Evolutionary conservation across 768 basidiomycete genomes (phyloP).

Genomic region (Fomitopsis serialis): DNA sequence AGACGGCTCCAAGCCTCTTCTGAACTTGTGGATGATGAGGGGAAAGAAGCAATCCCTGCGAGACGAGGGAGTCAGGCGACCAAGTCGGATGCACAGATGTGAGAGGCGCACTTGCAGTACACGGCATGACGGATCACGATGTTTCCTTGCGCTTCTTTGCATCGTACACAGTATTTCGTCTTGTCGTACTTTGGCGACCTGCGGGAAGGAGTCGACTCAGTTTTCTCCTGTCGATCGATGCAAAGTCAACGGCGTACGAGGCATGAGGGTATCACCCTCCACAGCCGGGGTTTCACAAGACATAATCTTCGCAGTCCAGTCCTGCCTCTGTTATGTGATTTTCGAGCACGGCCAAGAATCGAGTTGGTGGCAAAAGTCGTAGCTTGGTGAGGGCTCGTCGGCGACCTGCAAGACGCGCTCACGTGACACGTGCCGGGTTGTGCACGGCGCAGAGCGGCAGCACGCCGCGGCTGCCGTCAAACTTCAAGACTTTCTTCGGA

Average conservation of each 20-base stretch:
- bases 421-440: too few species aligned
- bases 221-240: neutral
- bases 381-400: too few species aligned
- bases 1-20: constrained; percentile 55
- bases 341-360: too few species aligned
- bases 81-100: neutral
- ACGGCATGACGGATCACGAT: constrained; percentile 75
- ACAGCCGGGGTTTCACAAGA: constrained; percentile 58
- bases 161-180: constrained; percentile 65
- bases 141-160: constrained; percentile 59
- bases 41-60: constrained; percentile 62
- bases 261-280: constrained; percentile 62
- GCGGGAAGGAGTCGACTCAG: neutral
- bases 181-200: constrained; percentile 71
- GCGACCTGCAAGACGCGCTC: too few species aligned
- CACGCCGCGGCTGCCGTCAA: too few species aligned
- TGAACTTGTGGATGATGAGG: constrained; percentile 58
- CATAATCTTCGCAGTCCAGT: constrained; percentile 12
- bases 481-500: too few species aligned
- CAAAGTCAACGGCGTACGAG: constrained; percentile 38
- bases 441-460: too few species aligned
- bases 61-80: neutral
- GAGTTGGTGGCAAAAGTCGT: too few species aligned
- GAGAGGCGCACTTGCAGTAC: constrained; percentile 67
- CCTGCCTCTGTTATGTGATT: too few species aligned